These are phyloP conservation scores for Stephania japonica DNA, from an alignment of 164 flowering plant genomes.

Conservation along the genomic window DNA sequence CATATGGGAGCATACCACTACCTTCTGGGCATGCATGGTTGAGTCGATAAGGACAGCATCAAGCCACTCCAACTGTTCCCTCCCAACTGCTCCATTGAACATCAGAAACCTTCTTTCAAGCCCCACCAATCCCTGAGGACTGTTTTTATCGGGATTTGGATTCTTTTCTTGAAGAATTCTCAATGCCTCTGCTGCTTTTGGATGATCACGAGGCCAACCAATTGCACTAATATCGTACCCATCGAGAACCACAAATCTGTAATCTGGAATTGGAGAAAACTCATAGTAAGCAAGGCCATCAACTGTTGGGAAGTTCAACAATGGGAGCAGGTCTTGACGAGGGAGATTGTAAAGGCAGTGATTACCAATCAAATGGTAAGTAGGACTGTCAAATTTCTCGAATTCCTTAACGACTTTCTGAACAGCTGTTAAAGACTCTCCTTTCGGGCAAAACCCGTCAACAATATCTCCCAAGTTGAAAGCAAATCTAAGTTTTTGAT, in stretches of 20 bases:
- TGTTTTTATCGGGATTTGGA: conserved; percentile 76
- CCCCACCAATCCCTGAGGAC: conserved; percentile 59
- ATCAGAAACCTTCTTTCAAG: conserved; percentile 70
- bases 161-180: conserved; percentile 56
- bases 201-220: conserved; percentile 86
- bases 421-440: conserved; percentile 53
- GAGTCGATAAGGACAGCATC: conserved; percentile 59
- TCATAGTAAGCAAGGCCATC: conserved; percentile 66
- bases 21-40: conserved; percentile 52
- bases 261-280: conserved; percentile 70
- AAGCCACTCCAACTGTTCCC: conserved; percentile 72
- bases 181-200: conserved; percentile 50
- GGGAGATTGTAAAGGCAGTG: conserved; percentile 97
- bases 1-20: conserved; percentile 80
- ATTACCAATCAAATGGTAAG: conserved; percentile 91
- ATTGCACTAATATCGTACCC: conserved; percentile 89
- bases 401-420: conserved; percentile 57
- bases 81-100: conserved; percentile 90
- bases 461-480: conserved; percentile 88
- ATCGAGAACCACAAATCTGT: conserved; percentile 79
- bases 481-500: conserved; percentile 46
- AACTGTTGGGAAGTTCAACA: conserved; percentile 48
- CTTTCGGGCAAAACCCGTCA: conserved; percentile 86
- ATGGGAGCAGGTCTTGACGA: conserved; percentile 55
- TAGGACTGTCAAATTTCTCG: conserved; percentile 54